Conservation (phyloP, 805 yeast species). For the Candida krabiensis region DNA sequence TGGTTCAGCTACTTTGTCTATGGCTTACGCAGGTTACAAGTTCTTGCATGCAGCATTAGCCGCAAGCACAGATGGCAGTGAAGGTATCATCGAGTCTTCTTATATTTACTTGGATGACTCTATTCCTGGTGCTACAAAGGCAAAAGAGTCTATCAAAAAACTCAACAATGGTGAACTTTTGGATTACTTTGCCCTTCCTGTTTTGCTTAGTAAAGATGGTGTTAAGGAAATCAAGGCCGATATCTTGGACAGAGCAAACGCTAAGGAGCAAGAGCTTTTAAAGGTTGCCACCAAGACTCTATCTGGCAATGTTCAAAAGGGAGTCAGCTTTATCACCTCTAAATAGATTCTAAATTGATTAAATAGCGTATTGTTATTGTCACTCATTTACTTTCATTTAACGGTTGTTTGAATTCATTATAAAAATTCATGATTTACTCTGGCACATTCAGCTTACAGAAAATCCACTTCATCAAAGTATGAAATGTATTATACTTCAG, state of each 20-base stretch:
- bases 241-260: conserved; percentile 48
- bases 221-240: conserved; percentile 54
- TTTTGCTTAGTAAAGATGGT: conserved; percentile 54
- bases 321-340: conserved; percentile 33
- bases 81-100: conserved; percentile 64
- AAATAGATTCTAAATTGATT: not conserved
- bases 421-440: not conserved
- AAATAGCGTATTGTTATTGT: too few species aligned
- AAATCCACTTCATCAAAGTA: too few species aligned
- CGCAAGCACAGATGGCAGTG: conserved; percentile 65
- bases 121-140: conserved; percentile 52
- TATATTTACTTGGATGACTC: conserved; percentile 55
- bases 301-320: conserved; percentile 57
- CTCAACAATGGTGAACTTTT: conserved; percentile 28
- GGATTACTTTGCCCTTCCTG: conserved; percentile 63
- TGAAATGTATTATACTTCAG: too few species aligned
- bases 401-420: conserved; percentile 1
- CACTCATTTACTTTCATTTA: conserved; percentile 15
- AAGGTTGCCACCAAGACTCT: conserved; percentile 54
- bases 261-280: conserved; percentile 56
- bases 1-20: conserved; percentile 92
- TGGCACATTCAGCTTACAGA: too few species aligned
- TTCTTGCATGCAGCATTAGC: conserved; percentile 62
- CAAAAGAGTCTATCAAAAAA: conserved; percentile 41
- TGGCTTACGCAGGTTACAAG: conserved; percentile 92